phyloP scores from a whole-genome alignment of 345 rosid genomes.

The Linum lewisii region DNA sequence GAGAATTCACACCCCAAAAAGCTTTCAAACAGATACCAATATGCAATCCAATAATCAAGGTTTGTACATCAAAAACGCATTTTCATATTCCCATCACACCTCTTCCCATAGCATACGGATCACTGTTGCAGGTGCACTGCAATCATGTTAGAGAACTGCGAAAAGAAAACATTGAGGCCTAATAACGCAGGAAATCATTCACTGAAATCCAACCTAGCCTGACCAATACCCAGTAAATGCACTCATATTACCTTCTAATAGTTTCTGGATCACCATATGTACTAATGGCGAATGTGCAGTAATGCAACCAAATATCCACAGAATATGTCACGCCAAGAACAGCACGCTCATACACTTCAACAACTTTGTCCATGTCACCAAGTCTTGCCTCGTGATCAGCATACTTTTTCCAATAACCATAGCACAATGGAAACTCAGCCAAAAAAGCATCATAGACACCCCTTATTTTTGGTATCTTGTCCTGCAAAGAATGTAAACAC shows the following conservation, averaged over 20 bases:
- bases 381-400: constrained; percentile 90
- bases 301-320: constrained; percentile 95
- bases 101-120: constrained; percentile 52
- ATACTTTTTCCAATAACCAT: constrained; percentile 99
- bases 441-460: constrained; percentile 85
- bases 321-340: constrained; percentile 91
- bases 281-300: constrained; percentile 68
- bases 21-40: constrained; percentile 24
- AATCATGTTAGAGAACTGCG: constrained; percentile 52
- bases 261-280: constrained; percentile 93
- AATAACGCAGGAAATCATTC: constrained; percentile 20
- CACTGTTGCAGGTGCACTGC: constrained; percentile 63
- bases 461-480: constrained; percentile 62
- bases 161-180: constrained; percentile 27
- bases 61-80: constrained; percentile 28
- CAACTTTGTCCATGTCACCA: constrained; percentile 85
- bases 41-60: constrained; percentile 24
- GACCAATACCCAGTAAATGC: constrained; percentile 15
- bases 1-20: constrained; percentile 21
- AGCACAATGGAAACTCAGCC: constrained; percentile 90
- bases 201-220: constrained; percentile 21
- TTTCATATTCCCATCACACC: constrained; percentile 54
- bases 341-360: constrained; percentile 93
- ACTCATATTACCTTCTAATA: constrained; percentile 71
- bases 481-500: constrained; percentile 36